phyloP scores from a whole-genome alignment of 2,329 filamentous ascomycete species.

The Colletotrichum theobromicola region DNA sequence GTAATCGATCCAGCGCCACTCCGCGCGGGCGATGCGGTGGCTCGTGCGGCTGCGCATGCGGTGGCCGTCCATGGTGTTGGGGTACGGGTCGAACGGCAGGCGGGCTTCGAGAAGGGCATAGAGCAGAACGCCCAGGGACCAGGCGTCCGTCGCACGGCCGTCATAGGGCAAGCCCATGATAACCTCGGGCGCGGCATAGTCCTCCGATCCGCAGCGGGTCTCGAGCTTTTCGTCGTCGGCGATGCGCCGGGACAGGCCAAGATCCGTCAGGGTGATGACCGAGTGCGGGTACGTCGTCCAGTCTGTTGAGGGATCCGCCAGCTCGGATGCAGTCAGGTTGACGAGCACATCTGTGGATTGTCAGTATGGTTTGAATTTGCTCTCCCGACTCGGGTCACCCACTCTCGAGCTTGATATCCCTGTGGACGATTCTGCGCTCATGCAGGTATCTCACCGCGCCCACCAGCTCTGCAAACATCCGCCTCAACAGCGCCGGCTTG shows the following conservation, averaged over 20 bases:
- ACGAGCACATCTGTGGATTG: constrained; percentile 78
- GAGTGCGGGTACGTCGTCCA: constrained; percentile 82
- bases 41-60: constrained; percentile 82
- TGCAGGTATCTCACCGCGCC: constrained; percentile 88
- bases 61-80: constrained; percentile 77
- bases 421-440: constrained; percentile 84
- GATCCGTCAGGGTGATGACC: constrained; percentile 86
- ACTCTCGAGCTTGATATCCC: constrained; percentile 98
- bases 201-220: constrained; percentile 93
- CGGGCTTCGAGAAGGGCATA: constrained; percentile 95
- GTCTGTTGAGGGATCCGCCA: constrained; percentile 67
- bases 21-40: constrained; percentile 92
- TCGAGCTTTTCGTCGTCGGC: constrained; percentile 87
- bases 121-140: constrained; percentile 91
- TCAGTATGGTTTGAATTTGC: neutral
- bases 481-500: constrained; percentile 71
- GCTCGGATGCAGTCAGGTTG: constrained; percentile 74
- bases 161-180: constrained; percentile 96
- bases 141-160: constrained; percentile 88
- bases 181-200: constrained; percentile 96
- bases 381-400: constrained; percentile 40
- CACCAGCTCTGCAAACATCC: constrained; percentile 90
- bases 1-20: constrained; percentile 94
- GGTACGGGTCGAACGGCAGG: constrained; percentile 89
- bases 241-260: constrained; percentile 87